Base-by-base conservation (phyloP, 2,329 filamentous ascomycete genomes). In the Diaporthe ampelina region DNA sequence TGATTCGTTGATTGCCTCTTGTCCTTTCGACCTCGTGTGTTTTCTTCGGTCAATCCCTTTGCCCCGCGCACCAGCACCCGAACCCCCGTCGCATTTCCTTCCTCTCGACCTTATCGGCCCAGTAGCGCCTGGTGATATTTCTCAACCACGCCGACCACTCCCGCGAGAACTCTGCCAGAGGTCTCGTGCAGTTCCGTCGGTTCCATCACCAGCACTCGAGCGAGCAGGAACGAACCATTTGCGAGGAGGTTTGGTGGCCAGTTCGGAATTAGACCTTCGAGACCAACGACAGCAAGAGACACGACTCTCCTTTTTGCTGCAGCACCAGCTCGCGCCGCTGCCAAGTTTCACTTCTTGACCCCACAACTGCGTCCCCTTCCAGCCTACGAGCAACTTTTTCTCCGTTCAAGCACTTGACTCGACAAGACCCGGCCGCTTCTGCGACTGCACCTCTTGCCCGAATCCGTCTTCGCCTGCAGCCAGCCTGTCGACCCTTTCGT, bases 341-440 rank as follows among this genome's bases (percentile, higher is more conserved):
- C 74, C 74, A 75, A 75, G 74, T 75, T 75, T 74, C 74, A 57
- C 63, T 71, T 71, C 70, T 69, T 45, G 57, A 61, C 70, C 68
- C 52, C 68, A 65, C 68, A 67, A 65, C 58, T 58, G 59, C 50
- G 17, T 68, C 48, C 52, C 50, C 61, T 58, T 68, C 59, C 56
- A 70, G 54, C 54, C 54, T 19, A 69, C 72, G 45, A 50, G 61
- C 72, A 58, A 70, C 61, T 70, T 70, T 70, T 74, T 74, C 57
- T 70, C 72, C 72, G 32, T 70, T 63, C 72, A 50, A 67, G 50
- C 50, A 50, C 57, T 74, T 70, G 48, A 57, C 52, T 52, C 48
- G 58, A 61, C 68, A 52, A 52, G 73, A 58, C 57, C 67, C 17
- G 37, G 65, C 43, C 57, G 59, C 45, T 63, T 29, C 68, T 58